Evolutionary conservation across 495 filamentous ascomycete species (phyloP), one percentile per base, ranked within the genome.

Genomic region (Penicillium bialowiezense): DNA sequence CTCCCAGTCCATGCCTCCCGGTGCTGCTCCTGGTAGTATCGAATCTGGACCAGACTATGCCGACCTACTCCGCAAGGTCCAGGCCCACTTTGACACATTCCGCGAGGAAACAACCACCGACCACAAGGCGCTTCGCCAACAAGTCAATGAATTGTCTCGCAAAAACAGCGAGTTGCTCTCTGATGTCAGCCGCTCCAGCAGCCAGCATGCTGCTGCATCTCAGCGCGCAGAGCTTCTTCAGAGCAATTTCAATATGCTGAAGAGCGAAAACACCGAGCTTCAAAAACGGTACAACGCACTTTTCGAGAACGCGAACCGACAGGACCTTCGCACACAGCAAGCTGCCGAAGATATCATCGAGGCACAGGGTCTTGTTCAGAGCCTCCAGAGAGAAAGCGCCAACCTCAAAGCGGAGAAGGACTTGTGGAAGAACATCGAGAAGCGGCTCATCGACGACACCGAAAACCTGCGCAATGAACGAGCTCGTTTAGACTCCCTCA

Each of bases 381-480:
- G 89, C 57, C 79, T 97, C 69, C 88, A 91, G 17, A 90, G 85
- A 37, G 93, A 97, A 55, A 92, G 81, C 50, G 87, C 90, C 15
- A 96, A 96, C 64, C 81, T 96, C 9, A 95, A 92, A 64, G 91
- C 91, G 0, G 92, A 97, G 60, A 95, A 92, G 64, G 84, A 85
- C 3, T 74, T 97, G 18, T 92, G 85, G 87, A 95, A 92, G 70
- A 88, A 80, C 38, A 92, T 97, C 48, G 90, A 97, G 62, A 85
- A 87, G 52, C 81, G 95, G 31, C 75, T 97, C 15, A 85, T 75
- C 51, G 87, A 91, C 39, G 95, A 97, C 52, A 95, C 90, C 44
- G 87, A 91, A 52, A 80, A 71, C 10, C 73, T 97, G n/a, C 73
- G 86, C 28, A 87, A 95, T 50, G 95, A 98, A 62, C 84, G 86